Percentiles rank a stretch among this genome's conserved stretches.
Evolutionary conservation across 2,329 filamentous ascomycete genomes (phyloP).

Genomic region (Clonostachys byssicola): DNA sequence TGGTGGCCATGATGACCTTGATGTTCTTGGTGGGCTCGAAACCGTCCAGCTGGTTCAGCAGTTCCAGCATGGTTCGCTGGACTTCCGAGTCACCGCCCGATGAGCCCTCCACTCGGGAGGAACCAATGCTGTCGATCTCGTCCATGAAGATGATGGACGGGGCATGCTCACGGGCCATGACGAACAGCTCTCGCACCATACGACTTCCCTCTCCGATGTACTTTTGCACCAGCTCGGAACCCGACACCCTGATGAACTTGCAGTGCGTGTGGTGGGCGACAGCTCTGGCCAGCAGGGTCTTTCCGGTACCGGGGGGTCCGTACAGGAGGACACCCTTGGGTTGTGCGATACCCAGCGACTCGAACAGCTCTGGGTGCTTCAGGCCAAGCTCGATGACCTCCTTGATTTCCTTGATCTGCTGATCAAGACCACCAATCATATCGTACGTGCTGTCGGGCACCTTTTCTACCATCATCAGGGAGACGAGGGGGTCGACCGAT

Average conservation of each 20-base stretch:
- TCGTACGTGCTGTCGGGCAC: slow-evolving; percentile 99
- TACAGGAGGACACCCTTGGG: slow-evolving; percentile 97
- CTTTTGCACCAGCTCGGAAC: slow-evolving; percentile 95
- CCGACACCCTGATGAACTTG: slow-evolving; percentile 97
- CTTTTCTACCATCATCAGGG: slow-evolving; percentile 99
- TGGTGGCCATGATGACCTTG: slow-evolving; percentile 99
- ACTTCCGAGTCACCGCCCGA: slow-evolving; percentile 96
- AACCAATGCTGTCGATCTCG: slow-evolving; percentile 98
- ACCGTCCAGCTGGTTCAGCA: slow-evolving; percentile 96
- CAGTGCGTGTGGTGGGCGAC: slow-evolving; percentile 98
- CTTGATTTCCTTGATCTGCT: slow-evolving; percentile 99
- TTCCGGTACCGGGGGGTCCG: slow-evolving; percentile 93
- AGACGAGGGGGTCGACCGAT: slow-evolving; percentile 96
- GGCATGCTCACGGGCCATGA: slow-evolving; percentile 97
- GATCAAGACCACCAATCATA: slow-evolving; percentile 98
- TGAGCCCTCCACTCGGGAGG: slow-evolving; percentile 91
- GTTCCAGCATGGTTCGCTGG: slow-evolving; percentile 96
- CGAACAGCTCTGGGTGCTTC: slow-evolving; percentile 97
- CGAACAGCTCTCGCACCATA: slow-evolving; percentile 98
- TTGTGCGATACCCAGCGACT: slow-evolving; percentile 97
- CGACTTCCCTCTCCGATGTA: slow-evolving; percentile 97
- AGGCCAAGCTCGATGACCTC: slow-evolving; percentile 98
- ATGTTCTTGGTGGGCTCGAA: slow-evolving; percentile 99
- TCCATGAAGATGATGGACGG: slow-evolving; percentile 99
- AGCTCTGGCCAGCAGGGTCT: slow-evolving; percentile 90